Evolutionary conservation across 164 flowering plant species (phyloP), one percentile per base, ranked within the genome.

Genomic region (Annona squamosa): DNA sequence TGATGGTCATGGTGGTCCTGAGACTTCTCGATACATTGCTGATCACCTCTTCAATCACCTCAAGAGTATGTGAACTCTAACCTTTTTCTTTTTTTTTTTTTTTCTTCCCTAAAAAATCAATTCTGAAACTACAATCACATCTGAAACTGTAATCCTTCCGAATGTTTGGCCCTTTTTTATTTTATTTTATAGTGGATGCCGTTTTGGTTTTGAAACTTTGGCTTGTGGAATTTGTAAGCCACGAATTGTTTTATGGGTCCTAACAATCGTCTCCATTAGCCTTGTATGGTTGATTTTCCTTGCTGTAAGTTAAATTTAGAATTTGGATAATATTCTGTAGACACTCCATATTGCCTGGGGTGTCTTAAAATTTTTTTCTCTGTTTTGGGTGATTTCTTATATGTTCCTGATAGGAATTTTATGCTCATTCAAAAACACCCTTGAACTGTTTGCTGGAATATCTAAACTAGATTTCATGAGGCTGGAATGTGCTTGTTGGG

Each of bases 1-100:
- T 73, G 97, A 91, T 79, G 97, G 97, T 62, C 97, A 91, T 78
- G 97, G 97, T 2, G 94, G 97, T 4, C 97, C 97, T 16, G 94
- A 91, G 86, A 87, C 97, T 0, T 81, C 97, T 0, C 87, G 93
- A 37, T 91, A 79, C 81, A 82, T 91, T 81, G 87, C 83, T 72
- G 81, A 86, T 72, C 85, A 88, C 78, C 85, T 91, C 73, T 91
- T 91, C 77, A 88, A 65, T n/a, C 90, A 91, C 81, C 88, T 91
- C 62, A 87, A 86, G 83, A 83, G 97, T 91, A 85, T 79, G 91
- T 0, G 48, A 47, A 1, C 9, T 67, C 48, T 4, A 66, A 43
- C 10, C 37, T 65, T 52, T 71, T 3, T 46, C 17, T 52, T 71
- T 52, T 26, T 1, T 13, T 3, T n/a, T 12, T 9, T 64, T 12